Evolutionary conservation across 164 flowering plant species (phyloP).

Genomic region (Brasenia schreberi): DNA sequence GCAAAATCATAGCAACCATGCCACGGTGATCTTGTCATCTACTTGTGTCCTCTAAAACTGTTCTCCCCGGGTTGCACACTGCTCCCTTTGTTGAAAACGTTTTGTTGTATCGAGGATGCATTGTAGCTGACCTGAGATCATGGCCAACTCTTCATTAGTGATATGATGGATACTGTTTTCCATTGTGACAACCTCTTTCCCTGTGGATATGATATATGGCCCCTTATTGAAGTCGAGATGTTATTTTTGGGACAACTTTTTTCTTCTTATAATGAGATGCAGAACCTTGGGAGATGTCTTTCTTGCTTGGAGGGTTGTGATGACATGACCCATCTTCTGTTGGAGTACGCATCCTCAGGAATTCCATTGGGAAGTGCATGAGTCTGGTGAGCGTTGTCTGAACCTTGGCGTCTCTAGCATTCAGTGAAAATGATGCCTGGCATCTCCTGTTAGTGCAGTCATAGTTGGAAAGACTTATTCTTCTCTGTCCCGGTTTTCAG

Average conservation of each 20-base stretch:
- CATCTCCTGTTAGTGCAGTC: not conserved
- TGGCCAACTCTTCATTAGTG: not conserved
- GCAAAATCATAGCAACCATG: conserved; percentile 61
- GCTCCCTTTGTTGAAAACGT: not conserved
- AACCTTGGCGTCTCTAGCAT: not conserved
- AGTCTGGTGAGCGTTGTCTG: not conserved
- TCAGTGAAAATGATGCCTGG: not conserved
- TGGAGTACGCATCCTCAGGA: not conserved
- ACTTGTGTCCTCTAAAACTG: not conserved
- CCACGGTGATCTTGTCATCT: not conserved
- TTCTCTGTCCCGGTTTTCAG: not conserved
- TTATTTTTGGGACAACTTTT: too few relatives aligned
- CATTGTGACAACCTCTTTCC: not conserved
- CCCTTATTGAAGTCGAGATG: not conserved
- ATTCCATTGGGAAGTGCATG: not conserved
- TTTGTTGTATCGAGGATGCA: not conserved
- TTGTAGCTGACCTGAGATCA: not conserved
- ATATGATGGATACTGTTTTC: not conserved
- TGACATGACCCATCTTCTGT: not conserved
- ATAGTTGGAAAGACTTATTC: not conserved
- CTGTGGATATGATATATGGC: not conserved
- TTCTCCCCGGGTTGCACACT: not conserved
- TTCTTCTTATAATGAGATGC: not conserved
- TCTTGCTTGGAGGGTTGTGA: not conserved
- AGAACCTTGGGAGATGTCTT: not conserved